A percentile compares a stretch with the other conserved stretches of the same genome.
Conservation (phyloP, 106 monocot genomes). For the Dendrobium nobile region DNA sequence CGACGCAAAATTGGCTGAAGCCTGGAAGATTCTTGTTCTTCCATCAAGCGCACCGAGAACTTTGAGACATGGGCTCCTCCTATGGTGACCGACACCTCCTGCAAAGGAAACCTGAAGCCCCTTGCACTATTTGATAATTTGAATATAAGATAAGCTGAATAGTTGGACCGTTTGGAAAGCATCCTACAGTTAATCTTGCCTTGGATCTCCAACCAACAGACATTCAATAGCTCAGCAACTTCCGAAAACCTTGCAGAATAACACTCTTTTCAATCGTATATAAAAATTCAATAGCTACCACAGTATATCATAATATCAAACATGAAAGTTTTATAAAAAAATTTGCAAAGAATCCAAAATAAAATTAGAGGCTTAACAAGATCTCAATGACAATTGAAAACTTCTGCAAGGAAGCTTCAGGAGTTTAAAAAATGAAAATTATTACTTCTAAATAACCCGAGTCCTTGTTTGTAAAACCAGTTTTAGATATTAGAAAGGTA, state of each 20-base stretch:
- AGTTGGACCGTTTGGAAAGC: conserved; percentile 47
- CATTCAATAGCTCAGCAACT: conserved; percentile 52
- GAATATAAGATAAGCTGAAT: conserved; percentile 53
- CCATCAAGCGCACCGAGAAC: background rate
- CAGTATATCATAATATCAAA: background rate
- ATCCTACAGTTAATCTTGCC: conserved; percentile 26
- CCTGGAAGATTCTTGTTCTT: background rate
- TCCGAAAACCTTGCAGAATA: conserved; percentile 47
- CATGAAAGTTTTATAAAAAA: background rate
- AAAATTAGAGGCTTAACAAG: too few species aligned
- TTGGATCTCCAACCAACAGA: conserved; percentile 76
- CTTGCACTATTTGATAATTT: conserved; percentile 5
- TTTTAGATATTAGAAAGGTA: too few species aligned
- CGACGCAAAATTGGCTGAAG: background rate
- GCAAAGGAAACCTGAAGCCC: conserved; percentile 27
- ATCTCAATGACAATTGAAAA: too few species aligned
- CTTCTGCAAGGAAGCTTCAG: too few species aligned
- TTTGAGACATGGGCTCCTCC: conserved; percentile 14
- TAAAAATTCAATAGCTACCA: background rate
- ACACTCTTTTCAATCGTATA: background rate
- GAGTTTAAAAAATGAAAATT: too few species aligned
- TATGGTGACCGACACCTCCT: conserved; percentile 25
- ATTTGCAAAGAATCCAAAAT: too few species aligned
- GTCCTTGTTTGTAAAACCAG: too few species aligned
- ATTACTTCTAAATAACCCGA: too few species aligned